Evolutionary conservation across 257 asterid species (phyloP).

Genomic region (Solanum sejunctum): DNA sequence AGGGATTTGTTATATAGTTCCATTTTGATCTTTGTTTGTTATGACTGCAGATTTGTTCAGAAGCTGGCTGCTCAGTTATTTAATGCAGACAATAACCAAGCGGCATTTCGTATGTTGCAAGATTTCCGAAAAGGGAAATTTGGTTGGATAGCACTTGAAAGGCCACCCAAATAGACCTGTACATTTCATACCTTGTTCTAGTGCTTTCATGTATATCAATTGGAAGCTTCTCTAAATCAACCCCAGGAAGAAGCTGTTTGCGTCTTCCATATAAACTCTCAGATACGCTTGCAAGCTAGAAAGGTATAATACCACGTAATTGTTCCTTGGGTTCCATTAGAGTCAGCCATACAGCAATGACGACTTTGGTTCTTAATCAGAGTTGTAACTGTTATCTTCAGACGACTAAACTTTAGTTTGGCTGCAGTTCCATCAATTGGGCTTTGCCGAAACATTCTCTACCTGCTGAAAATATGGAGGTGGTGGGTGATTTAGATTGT

Average conservation of each 20-base stretch:
- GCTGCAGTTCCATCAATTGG: not conserved
- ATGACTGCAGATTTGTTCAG: constrained; percentile 59
- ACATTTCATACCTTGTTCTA: not conserved
- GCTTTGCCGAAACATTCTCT: not conserved
- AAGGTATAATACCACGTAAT: not conserved
- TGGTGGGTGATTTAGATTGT: not conserved
- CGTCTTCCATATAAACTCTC: not conserved
- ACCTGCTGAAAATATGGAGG: not conserved
- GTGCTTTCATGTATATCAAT: not conserved
- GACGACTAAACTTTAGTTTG: not conserved
- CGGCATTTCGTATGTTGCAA: constrained; percentile 70
- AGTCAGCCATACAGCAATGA: not conserved
- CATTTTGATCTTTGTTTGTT: not conserved
- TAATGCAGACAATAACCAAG: constrained; percentile 83
- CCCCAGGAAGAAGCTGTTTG: not conserved
- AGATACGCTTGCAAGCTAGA: not conserved
- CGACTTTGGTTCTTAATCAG: not conserved
- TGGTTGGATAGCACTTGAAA: constrained; percentile 76
- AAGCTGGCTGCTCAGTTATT: constrained; percentile 62
- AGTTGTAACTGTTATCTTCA: not conserved
- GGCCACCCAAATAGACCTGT: constrained; percentile 46
- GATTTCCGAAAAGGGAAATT: constrained; percentile 89
- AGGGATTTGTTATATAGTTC: not conserved
- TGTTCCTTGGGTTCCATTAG: not conserved
- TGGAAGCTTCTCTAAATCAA: not conserved